Evolutionary conservation across 495 filamentous ascomycete genomes (phyloP).

Genomic region (Penicillium bialowiezense): DNA sequence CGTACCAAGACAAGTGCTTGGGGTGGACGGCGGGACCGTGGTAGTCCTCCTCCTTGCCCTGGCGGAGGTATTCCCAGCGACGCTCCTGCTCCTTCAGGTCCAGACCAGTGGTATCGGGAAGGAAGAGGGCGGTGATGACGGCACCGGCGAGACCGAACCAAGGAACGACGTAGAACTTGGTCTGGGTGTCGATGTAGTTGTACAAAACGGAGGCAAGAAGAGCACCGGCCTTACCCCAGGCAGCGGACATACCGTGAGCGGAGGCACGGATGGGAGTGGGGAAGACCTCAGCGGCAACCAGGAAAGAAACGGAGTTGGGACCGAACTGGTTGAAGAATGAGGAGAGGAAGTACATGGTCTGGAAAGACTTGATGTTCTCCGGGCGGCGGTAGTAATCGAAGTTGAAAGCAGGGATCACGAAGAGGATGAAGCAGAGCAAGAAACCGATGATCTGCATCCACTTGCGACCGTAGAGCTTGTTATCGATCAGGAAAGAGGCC

Average conservation of each 20-base stretch:
- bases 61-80: conserved; percentile 75
- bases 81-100: conserved; percentile 94
- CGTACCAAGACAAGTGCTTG: conserved; percentile 78
- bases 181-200: conserved; percentile 78
- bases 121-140: conserved; percentile 72
- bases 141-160: conserved; percentile 88
- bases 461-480: conserved; percentile 89
- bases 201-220: conserved; percentile 80
- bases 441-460: conserved; percentile 91
- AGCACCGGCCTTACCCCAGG: conserved; percentile 78
- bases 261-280: conserved; percentile 87
- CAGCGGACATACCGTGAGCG: conserved; percentile 86
- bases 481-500: conserved; percentile 77
- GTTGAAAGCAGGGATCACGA: conserved; percentile 79
- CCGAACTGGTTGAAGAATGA: conserved; percentile 98
- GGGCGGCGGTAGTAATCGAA: conserved; percentile 71
- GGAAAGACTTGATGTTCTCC: conserved; percentile 71
- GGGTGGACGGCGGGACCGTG: conserved; percentile 86
- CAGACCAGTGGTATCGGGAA: conserved; percentile 88
- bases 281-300: conserved; percentile 87
- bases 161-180: conserved; percentile 82
- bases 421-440: conserved; percentile 80
- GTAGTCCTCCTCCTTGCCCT: conserved; percentile 72
- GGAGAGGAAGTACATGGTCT: conserved; percentile 87
- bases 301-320: conserved; percentile 87